Evolutionary conservation across 139 green algal species (phyloP).

Genomic region (Tetradesmus obliquus): DNA sequence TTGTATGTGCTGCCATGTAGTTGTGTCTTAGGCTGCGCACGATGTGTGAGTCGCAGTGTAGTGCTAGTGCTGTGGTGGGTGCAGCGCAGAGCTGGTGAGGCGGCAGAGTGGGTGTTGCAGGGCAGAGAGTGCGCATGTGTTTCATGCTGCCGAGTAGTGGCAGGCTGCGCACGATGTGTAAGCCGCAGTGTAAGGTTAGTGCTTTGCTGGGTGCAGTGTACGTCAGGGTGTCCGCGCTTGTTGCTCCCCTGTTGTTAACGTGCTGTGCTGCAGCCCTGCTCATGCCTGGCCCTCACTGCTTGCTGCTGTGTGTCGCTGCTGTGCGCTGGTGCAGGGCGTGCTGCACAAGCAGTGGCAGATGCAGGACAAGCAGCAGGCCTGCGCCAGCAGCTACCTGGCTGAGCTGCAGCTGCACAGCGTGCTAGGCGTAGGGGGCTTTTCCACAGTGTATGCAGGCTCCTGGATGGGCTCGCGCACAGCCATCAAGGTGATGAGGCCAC

Average conservation of each 20-base stretch:
- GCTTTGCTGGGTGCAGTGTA: too few species aligned
- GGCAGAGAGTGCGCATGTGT: too few species aligned
- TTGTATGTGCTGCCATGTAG: not conserved
- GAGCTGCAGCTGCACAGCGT: conserved; percentile 26
- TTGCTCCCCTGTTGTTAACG: too few species aligned
- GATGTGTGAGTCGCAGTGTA: too few species aligned
- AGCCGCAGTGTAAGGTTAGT: too few species aligned
- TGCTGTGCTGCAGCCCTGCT: not conserved
- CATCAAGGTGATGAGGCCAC: not conserved
- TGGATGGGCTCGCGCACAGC: conserved; percentile 10
- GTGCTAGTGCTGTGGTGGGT: too few species aligned
- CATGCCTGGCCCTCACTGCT: not conserved
- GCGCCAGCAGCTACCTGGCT: not conserved
- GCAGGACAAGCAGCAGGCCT: conserved; percentile 8
- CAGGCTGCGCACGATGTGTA: too few species aligned
- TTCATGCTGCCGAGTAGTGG: too few species aligned
- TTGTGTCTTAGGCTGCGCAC: too few species aligned
- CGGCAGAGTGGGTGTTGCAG: too few species aligned
- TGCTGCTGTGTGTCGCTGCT: not conserved
- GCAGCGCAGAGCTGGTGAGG: too few species aligned
- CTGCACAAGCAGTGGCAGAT: conserved; percentile 3
- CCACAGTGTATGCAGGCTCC: conserved; percentile 14
- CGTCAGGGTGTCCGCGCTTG: too few species aligned
- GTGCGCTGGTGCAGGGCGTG: not conserved
- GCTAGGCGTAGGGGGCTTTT: conserved; percentile 1